Evolutionary conservation across 805 yeast genomes (phyloP), one percentile per base, ranked within the genome.

Genomic region (Kregervanrija fluxuum): DNA sequence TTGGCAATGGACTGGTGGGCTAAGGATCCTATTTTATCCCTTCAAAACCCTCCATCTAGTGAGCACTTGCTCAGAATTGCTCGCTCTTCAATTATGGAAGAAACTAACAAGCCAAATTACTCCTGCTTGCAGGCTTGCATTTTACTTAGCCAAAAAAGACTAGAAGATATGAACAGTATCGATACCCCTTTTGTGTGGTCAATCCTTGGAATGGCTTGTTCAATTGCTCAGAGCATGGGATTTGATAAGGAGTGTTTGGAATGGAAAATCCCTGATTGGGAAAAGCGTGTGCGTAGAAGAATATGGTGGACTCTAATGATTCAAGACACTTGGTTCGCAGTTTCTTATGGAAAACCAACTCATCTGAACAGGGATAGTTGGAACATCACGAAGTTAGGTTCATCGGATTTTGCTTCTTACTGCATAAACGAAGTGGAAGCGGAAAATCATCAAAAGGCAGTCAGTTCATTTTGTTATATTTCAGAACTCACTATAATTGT

Each of bases 311-410:
- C 37, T 17, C 37, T 17, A 15, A 22, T 42, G 10, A 33, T 42
- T 22, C 45, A 42, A 30, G 45, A 42, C 11, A 42, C 45, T 5
- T 42, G 45, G 45, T 42, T 42, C 22, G 41, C 45, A 15, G 41
- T 33, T 3, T 37, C 32, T 5, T 42, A 42, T 42, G 45, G 45
- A 11, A 14, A 15, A 12, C 31, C 45, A 4, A 13, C 33, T 10
- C 45, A 42, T 15, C 32, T 42, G 9, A 11, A 12, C 11, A 42
- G 11, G 9, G 17, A 34, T 11, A n/a, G 33, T 16, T 37, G 45
- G 41, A 35, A 42, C 4, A 33, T 42, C 5, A 16, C 33, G 9
- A 11, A n/a, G 13, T 33, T 42, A 16, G 37, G 37, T 12, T 17
- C 30, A 10, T 17, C 13, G 3, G 45, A 42, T 17, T 42, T 37